A percentile compares a stretch with the other conserved stretches of the same genome.
phyloP scores from a whole-genome alignment of 208 protist species.

The Trypanosoma rangeli region DNA sequence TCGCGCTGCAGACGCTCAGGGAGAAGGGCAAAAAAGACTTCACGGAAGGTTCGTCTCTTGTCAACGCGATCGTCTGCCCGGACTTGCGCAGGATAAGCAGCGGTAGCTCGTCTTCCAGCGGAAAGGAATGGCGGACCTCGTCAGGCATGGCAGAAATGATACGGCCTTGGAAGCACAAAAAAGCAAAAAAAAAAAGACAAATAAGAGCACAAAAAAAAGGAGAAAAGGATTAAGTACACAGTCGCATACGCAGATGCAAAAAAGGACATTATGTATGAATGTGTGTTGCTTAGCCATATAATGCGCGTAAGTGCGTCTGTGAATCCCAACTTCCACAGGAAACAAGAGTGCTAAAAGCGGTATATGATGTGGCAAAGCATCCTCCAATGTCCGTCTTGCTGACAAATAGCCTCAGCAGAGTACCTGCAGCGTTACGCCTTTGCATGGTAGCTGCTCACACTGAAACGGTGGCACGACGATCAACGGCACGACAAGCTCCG shows the following conservation, averaged over 20 bases:
- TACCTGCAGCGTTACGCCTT: slow-evolving; percentile 11
- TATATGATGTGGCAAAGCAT: background rate
- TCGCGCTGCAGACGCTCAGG: slow-evolving; percentile 22
- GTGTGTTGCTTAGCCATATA: background rate
- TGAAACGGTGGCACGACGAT: slow-evolving; percentile 33
- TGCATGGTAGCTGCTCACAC: slow-evolving; percentile 13
- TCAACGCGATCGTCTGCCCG: slow-evolving; percentile 28
- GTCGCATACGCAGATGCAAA: background rate
- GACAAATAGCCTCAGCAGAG: background rate
- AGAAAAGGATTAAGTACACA: slow-evolving; percentile 7
- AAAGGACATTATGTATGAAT: slow-evolving; percentile 1
- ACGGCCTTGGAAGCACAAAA: background rate
- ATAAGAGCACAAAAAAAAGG: background rate
- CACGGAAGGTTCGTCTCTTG: slow-evolving; percentile 2
- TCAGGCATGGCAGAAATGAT: slow-evolving; percentile 13
- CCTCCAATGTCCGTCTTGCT: background rate
- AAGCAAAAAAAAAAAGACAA: slow-evolving; percentile 3
- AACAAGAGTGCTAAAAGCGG: background rate
- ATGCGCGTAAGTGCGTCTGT: background rate
- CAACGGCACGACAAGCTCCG: slow-evolving; percentile 40
- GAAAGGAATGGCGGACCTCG: background rate
- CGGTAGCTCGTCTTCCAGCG: slow-evolving; percentile 19
- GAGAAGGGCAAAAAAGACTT: slow-evolving; percentile 36
- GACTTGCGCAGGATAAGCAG: slow-evolving; percentile 26
- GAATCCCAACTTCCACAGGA: background rate